These are phyloP conservation scores for Monosporozyma servazzii DNA, from an alignment of 805 yeast species.

Conservation along the genomic window DNA sequence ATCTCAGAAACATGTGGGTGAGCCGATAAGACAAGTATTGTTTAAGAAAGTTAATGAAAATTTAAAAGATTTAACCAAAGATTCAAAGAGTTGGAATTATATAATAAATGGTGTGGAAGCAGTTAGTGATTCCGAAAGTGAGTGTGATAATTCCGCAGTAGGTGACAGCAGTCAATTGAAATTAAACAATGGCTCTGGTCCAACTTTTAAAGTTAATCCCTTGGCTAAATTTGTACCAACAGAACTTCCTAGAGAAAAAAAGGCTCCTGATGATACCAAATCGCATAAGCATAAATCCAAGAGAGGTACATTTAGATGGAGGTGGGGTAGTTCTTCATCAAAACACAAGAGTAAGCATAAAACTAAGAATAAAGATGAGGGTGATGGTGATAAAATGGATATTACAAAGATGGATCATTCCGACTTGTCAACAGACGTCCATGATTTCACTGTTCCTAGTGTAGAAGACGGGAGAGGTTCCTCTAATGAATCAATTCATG, in stretches of 20 bases:
- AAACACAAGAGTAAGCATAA: constrained; percentile 6
- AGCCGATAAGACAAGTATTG: constrained; percentile 12
- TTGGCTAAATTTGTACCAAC: constrained; percentile 22
- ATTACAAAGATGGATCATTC: not conserved
- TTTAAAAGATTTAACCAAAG: not conserved
- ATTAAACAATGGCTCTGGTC: not conserved
- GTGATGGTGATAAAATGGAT: not conserved
- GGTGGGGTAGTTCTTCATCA: constrained; percentile 14
- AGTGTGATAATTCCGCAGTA: not conserved
- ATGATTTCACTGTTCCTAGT: not conserved
- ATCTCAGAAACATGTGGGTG: not conserved
- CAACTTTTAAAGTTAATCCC: constrained; percentile 24
- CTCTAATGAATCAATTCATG: not conserved
- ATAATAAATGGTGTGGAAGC: constrained; percentile 2
- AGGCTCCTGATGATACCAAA: constrained; percentile 5
- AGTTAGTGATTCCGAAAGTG: not conserved
- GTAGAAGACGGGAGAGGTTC: not conserved
- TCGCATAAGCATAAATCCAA: constrained; percentile 13
- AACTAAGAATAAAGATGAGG: not conserved
- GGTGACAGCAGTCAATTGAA: not conserved
- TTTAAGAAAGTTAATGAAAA: constrained; percentile 8
- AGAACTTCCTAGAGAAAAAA: constrained; percentile 20
- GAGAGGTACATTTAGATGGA: constrained; percentile 20
- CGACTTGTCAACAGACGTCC: not conserved
- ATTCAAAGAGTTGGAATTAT: constrained; percentile 3